Conservation (phyloP, 2,329 filamentous ascomycete genomes). For the Taxawa tesnikishii region DNA sequence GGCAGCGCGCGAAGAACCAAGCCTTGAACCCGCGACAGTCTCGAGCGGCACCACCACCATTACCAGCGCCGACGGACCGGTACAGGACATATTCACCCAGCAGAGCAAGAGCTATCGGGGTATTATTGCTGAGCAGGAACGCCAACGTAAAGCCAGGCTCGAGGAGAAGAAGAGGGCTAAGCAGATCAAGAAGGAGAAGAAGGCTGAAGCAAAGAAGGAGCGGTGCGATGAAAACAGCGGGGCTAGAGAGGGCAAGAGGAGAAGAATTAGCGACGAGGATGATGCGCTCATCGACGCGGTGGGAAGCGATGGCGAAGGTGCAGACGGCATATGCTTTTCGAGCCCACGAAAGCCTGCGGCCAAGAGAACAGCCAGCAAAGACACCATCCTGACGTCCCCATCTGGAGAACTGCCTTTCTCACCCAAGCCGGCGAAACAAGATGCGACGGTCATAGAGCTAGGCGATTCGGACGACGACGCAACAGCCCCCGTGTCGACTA, state of each 20-base stretch:
- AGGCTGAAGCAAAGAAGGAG: neutral
- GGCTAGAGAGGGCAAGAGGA: slow-evolving; percentile 11
- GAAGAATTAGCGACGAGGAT: slow-evolving; percentile 13
- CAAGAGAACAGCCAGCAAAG: slow-evolving; percentile 7
- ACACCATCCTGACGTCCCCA: slow-evolving; percentile 7
- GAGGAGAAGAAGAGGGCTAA: slow-evolving; percentile 16
- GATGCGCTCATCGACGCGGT: too few species aligned
- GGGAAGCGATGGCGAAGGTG: too few species aligned
- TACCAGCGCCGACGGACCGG: slow-evolving; percentile 11
- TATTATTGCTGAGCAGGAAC: slow-evolving; percentile 25
- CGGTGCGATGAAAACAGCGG: neutral
- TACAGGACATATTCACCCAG: slow-evolving; percentile 29
- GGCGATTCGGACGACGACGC: slow-evolving; percentile 10
- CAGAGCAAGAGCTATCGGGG: slow-evolving; percentile 23
- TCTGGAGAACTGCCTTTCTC: slow-evolving; percentile 3
- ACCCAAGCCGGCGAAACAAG: slow-evolving; percentile 1
- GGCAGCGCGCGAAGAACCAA: slow-evolving; percentile 1
- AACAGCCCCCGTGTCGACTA: slow-evolving; percentile 4
- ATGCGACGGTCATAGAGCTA: slow-evolving; percentile 6
- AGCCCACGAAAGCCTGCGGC: slow-evolving; percentile 6
- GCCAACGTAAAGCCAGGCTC: slow-evolving; percentile 15
- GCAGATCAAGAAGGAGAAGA: slow-evolving; percentile 5
- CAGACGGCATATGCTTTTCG: slow-evolving; percentile 5
- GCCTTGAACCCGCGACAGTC: neutral
- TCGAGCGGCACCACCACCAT: slow-evolving; percentile 1